Evolutionary conservation across 139 green algal species (phyloP), one percentile per base, ranked within the genome.

Genomic region (Volvox reticuliferus): DNA sequence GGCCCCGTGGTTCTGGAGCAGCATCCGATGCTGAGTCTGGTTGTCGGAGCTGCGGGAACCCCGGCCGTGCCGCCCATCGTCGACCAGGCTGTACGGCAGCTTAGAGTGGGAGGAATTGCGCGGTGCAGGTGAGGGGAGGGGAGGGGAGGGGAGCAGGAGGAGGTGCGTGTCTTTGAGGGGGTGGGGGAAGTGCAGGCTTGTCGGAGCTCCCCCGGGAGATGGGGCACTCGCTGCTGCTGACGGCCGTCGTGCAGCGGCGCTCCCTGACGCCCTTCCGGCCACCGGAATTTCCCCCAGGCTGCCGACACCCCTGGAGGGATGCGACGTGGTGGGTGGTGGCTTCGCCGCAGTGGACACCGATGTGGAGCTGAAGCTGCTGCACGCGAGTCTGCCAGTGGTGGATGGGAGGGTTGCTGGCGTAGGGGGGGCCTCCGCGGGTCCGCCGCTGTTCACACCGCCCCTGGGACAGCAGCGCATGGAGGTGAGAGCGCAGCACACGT

Each of bases 391-490:
- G 50, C 86, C 86, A 26, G 2, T 84, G 71, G 30, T 36, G 71
- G 86, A 90, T n/a, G 73, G 36, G 36, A 20, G 28, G 78, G 36
- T 2, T 26, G 78, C 22, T 12, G 78, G 20, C 0, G 78, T 35
- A 67, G 78, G 78, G 78, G 67, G n/a, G n/a, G n/a, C n/a, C n/a
- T n/a, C n/a, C n/a, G n/a, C n/a, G n/a, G n/a, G 69, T n/a, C 37
- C 28, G 17, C 26, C 36, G 69, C 85, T 89, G 6, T 82, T 82
- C 85, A 89, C 36, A 19, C 84, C 84, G 35, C 68, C 68, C 18
- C 85, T 89, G 67, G 69, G 85, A 2, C 35, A 80, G 84, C 84
- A 89, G 68, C 84, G 84, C 14, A 68, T 89, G 84, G 62, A 89
- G 84, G 84, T 89, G 37, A 17, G 61, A 19, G 9, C 44, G 44